phyloP scores from a whole-genome alignment of 106 monocot genomes.

The Apostasia shenzhenica region DNA sequence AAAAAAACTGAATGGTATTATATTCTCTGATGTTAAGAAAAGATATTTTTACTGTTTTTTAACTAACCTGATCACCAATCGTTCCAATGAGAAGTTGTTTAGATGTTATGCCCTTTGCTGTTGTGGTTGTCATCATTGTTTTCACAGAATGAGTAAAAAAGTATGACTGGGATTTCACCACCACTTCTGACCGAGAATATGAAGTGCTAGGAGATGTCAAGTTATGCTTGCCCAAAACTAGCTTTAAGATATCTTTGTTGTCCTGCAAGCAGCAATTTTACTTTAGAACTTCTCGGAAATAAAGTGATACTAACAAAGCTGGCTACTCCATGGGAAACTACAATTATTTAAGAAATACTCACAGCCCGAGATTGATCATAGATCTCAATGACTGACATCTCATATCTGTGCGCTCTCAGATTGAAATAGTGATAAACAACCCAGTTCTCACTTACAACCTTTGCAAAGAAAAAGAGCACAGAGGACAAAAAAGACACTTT shows the following conservation, averaged over 20 bases:
- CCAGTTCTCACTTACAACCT: slow-evolving; percentile 98
- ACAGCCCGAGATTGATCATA: slow-evolving; percentile 97
- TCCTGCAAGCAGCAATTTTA: slow-evolving; percentile 42
- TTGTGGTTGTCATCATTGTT: slow-evolving; percentile 71
- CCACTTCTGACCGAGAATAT: slow-evolving; percentile 74
- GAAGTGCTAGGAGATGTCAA: slow-evolving; percentile 74
- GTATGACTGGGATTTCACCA: slow-evolving; percentile 81
- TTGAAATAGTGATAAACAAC: slow-evolving; percentile 99
- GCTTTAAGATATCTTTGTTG: slow-evolving; percentile 92
- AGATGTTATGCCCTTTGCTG: slow-evolving; percentile 94
- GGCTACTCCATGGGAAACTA: not conserved
- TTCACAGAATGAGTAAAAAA: slow-evolving; percentile 95
- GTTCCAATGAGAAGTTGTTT: slow-evolving; percentile 97
- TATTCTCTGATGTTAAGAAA: no score
- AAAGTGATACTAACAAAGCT: not conserved
- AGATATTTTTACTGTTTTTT: not conserved
- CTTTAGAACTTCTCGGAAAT: not conserved
- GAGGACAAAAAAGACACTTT: not conserved
- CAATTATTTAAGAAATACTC: slow-evolving; percentile 12
- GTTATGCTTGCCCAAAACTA: slow-evolving; percentile 89
- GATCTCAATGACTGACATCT: slow-evolving; percentile 97
- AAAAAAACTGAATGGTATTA: no score
- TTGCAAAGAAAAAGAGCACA: slow-evolving; percentile 10
- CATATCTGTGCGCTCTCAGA: slow-evolving; percentile 95
- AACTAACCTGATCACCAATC: slow-evolving; percentile 84